These are phyloP conservation scores for Xylaria longipes DNA, from an alignment of 495 filamentous ascomycete genomes.

Conservation along the genomic window DNA sequence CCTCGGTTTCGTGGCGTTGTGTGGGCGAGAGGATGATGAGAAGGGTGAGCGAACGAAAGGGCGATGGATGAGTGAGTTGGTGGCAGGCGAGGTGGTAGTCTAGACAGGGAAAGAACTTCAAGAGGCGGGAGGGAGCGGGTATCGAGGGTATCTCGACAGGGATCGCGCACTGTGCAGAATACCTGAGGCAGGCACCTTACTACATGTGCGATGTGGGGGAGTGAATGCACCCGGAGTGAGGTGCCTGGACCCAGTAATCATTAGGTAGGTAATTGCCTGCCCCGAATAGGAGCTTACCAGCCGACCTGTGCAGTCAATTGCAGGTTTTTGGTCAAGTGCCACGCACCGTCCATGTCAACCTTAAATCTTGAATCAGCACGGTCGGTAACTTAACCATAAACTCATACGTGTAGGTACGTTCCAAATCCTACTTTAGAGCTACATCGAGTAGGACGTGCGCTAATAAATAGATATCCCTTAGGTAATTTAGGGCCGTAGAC, in stretches of 20 bases:
- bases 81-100: neutral
- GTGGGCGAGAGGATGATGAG: slow-evolving; percentile 3
- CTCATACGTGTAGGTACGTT: neutral
- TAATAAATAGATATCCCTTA: neutral
- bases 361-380: neutral
- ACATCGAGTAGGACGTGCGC: neutral
- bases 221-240: neutral
- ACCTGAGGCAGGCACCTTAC: slow-evolving; percentile 1
- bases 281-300: neutral
- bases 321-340: neutral
- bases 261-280: too few relatives aligned
- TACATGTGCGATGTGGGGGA: neutral
- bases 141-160: neutral
- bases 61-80: neutral
- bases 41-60: slow-evolving; percentile 8
- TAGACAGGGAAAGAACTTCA: neutral
- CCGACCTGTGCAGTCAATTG: neutral
- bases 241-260: neutral
- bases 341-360: neutral
- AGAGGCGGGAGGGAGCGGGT: slow-evolving; percentile 11
- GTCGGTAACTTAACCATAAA: too few relatives aligned
- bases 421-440: neutral
- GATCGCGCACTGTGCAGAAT: neutral
- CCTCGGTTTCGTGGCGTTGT: slow-evolving; percentile 4
- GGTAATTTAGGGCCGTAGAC: neutral